Conservation (phyloP, 139 green algal genomes). For the Coccomyxa sp. region DNA sequence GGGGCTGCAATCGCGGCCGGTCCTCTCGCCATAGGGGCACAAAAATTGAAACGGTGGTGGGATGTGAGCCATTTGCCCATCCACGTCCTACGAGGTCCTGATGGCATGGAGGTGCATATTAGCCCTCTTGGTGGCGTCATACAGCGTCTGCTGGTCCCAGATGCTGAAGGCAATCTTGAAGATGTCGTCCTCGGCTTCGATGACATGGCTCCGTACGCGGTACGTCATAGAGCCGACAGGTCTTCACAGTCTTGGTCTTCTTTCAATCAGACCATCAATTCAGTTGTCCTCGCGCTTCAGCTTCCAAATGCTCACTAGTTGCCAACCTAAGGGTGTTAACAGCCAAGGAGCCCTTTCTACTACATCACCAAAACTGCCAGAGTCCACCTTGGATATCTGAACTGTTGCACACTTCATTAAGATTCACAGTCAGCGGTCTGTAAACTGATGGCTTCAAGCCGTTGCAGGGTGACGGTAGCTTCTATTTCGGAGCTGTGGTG, state of each 20-base stretch:
- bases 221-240: not conserved
- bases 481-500: conserved; percentile 88
- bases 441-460: not conserved
- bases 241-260: not conserved
- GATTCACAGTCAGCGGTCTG: not conserved
- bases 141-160: conserved; percentile 55
- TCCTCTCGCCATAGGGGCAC: not conserved
- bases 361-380: too few species aligned
- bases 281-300: too few species aligned
- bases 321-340: not conserved
- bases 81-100: not conserved
- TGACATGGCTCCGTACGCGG: conserved; percentile 48
- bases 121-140: conserved; percentile 56
- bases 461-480: conserved; percentile 29
- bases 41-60: not conserved
- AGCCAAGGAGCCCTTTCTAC: not conserved
- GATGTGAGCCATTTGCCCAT: not conserved
- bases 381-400: not conserved
- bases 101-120: conserved; percentile 51
- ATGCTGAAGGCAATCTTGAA: conserved; percentile 28
- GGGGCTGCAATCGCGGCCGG: not conserved
- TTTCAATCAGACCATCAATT: too few species aligned
- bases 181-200: conserved; percentile 79
- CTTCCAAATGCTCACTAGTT: not conserved
- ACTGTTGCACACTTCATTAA: not conserved